phyloP scores from a whole-genome alignment of 192 early-diverging fungal species.

The Endogone sp. region DNA sequence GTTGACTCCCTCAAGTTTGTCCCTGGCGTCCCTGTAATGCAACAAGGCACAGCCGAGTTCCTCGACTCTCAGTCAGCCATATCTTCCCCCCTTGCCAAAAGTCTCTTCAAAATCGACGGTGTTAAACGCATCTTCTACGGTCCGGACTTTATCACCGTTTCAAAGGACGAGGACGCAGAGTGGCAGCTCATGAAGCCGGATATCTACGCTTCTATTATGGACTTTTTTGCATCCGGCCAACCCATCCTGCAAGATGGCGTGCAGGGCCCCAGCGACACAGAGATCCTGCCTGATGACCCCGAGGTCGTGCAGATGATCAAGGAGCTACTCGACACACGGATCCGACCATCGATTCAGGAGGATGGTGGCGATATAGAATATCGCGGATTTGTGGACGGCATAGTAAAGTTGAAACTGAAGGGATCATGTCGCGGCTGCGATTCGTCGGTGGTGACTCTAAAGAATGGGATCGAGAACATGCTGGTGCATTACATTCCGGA shows the following conservation, averaged over 20 bases:
- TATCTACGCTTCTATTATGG: slow-evolving; percentile 94
- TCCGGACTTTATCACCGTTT: slow-evolving; percentile 92
- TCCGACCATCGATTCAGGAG: slow-evolving; percentile 96
- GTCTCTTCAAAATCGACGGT: slow-evolving; percentile 93
- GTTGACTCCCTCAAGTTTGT: slow-evolving; percentile 95
- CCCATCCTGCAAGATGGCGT: slow-evolving; percentile 66
- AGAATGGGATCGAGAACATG: slow-evolving; percentile 99
- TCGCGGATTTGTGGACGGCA: slow-evolving; percentile 79
- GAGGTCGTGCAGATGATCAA: slow-evolving; percentile 98
- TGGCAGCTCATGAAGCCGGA: slow-evolving; percentile 99
- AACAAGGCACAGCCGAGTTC: slow-evolving; percentile 79
- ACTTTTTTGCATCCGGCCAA: slow-evolving; percentile 82
- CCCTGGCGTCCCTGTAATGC: slow-evolving; percentile 83
- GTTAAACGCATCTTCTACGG: slow-evolving; percentile 88
- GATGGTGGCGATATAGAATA: slow-evolving; percentile 99
- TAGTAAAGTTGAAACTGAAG: slow-evolving; percentile 88
- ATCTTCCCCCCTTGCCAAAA: slow-evolving; percentile 83
- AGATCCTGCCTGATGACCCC: slow-evolving; percentile 74
- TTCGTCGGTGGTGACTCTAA: slow-evolving; percentile 84
- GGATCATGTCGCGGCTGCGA: slow-evolving; percentile 97
- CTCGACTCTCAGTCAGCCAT: slow-evolving; percentile 67
- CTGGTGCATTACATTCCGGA: slow-evolving; percentile 98
- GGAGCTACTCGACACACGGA: slow-evolving; percentile 92
- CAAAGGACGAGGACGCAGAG: slow-evolving; percentile 80
- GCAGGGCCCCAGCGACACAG: slow-evolving; percentile 48